Percentiles rank a stretch among this genome's conserved stretches.
Evolutionary conservation across 225 moss, liverwort and hornwort genomes (phyloP).

Genomic region (Antitrichia curtipendula): DNA sequence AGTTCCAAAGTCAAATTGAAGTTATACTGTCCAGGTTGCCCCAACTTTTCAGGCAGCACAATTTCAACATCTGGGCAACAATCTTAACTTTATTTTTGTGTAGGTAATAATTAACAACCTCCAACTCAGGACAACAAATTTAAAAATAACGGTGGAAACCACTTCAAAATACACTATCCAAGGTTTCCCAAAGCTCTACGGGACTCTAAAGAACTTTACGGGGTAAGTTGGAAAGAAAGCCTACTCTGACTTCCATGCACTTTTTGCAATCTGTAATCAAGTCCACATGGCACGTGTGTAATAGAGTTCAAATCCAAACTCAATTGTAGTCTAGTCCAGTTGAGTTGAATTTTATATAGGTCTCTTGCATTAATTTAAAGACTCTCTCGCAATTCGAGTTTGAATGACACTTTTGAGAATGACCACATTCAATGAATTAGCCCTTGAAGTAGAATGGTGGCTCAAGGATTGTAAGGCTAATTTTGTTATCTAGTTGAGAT

Average conservation of each 20-base stretch:
- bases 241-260: not conserved
- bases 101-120: not conserved
- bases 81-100: not conserved
- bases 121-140: not conserved
- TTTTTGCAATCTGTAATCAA: not conserved
- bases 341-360: not conserved
- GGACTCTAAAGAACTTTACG: not conserved
- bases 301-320: not conserved
- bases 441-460: not conserved
- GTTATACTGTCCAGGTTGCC: rapidly evolving
- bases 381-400: rapidly evolving
- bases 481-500: not conserved
- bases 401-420: not conserved
- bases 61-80: not conserved
- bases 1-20: not conserved
- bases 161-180: not conserved
- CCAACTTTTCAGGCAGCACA: not conserved
- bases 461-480: not conserved
- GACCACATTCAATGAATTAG: not conserved
- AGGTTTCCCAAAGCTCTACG: not conserved
- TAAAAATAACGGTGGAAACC: not conserved
- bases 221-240: not conserved
- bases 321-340: rapidly evolving
- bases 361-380: not conserved
- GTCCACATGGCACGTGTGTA: too few species aligned